A percentile compares a stretch with the other conserved stretches of the same genome.
Evolutionary conservation across 257 asterid species (phyloP).

Genomic region (Prunella vulgaris): DNA sequence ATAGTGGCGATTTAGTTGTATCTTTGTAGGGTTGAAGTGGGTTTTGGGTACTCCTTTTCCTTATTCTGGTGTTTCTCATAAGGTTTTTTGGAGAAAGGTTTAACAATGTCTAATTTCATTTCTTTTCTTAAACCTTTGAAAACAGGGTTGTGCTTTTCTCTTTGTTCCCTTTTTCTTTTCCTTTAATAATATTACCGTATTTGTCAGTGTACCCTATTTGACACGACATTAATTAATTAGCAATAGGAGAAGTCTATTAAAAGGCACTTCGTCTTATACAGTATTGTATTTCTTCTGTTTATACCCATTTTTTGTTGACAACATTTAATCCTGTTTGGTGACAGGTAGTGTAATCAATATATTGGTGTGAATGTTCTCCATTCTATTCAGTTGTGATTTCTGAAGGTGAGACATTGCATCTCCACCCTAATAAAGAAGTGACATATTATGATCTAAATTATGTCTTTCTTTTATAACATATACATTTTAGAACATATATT

Average conservation of each 20-base stretch:
- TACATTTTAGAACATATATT: not conserved
- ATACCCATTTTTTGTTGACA: not conserved
- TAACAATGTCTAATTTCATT: not conserved
- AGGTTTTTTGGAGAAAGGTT: not conserved
- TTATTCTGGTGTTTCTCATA: not conserved
- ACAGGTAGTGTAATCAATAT: slow-evolving; percentile 11
- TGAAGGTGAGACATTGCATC: not conserved
- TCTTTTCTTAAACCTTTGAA: not conserved
- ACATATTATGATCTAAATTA: not conserved
- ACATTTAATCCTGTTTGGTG: slow-evolving; percentile 7
- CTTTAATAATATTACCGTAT: not conserved
- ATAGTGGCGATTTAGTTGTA: not conserved
- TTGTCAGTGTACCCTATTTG: not conserved
- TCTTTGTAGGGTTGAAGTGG: not conserved
- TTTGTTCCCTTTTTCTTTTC: not conserved
- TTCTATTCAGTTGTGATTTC: not conserved
- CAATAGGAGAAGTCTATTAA: not conserved
- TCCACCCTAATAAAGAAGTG: not conserved
- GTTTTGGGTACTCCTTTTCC: not conserved
- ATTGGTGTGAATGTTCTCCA: not conserved
- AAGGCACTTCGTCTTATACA: not conserved
- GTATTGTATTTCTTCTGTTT: not conserved
- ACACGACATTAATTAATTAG: not conserved
- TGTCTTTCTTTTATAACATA: not conserved
- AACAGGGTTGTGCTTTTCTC: not conserved